Percentiles rank a stretch among this genome's conserved stretches.
Evolutionary conservation across 2,329 filamentous ascomycete species (phyloP).

Genomic region (Mycogone perniciosa): DNA sequence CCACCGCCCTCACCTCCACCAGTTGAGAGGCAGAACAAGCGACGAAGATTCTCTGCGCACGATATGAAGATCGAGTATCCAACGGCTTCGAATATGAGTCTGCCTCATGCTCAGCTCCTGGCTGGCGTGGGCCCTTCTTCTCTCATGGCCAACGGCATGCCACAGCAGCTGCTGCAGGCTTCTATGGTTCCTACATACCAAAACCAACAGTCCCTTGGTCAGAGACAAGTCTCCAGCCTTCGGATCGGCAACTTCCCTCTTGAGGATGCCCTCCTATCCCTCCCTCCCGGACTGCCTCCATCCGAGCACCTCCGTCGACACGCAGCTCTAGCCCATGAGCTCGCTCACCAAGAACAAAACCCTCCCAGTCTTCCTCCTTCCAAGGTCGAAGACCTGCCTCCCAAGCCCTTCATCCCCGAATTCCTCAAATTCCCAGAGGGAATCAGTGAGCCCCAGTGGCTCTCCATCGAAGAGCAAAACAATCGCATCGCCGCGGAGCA

Average conservation of each 20-base stretch:
- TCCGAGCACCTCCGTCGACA: slow-evolving; percentile 18
- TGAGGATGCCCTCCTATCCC: slow-evolving; percentile 16
- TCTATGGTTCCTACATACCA: not conserved
- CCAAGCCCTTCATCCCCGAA: slow-evolving; percentile 20
- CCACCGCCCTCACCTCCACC: not conserved
- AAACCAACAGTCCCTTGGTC: too few species aligned
- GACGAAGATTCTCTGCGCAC: not conserved
- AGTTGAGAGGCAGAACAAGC: slow-evolving; percentile 1
- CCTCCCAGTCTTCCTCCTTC: slow-evolving; percentile 25
- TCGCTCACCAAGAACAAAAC: slow-evolving; percentile 16
- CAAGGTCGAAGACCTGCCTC: slow-evolving; percentile 19
- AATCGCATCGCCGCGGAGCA: slow-evolving; percentile 22
- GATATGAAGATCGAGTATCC: not conserved
- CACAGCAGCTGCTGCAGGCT: not conserved
- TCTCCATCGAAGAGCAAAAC: slow-evolving; percentile 17
- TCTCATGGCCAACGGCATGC: not conserved
- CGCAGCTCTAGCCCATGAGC: slow-evolving; percentile 17
- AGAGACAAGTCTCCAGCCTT: not conserved
- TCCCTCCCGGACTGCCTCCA: slow-evolving; percentile 14
- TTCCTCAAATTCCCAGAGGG: slow-evolving; percentile 17
- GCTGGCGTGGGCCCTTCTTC: too few species aligned
- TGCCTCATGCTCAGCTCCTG: not conserved
- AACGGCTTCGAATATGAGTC: not conserved
- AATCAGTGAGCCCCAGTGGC: slow-evolving; percentile 10
- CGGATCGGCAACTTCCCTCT: slow-evolving; percentile 16